A percentile compares a stretch with the other conserved stretches of the same genome.
These are phyloP conservation scores for Debaryomyces prosopidis DNA, from an alignment of 805 yeast genomes.

Conservation along the genomic window DNA sequence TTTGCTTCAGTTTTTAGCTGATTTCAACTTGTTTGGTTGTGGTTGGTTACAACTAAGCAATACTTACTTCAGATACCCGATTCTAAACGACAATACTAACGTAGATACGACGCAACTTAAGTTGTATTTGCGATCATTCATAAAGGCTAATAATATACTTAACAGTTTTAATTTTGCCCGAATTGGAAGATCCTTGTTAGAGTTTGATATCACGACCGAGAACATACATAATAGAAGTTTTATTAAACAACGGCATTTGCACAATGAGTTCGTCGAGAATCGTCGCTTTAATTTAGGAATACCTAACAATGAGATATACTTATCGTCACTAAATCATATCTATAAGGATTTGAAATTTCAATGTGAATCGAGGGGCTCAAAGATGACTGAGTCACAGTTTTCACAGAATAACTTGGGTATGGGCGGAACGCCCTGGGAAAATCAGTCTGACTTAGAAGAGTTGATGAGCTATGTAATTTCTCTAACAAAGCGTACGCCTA, in stretches of 20 bases:
- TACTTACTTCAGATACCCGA: constrained; percentile 59
- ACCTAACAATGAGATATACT: constrained; percentile 20
- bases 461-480: constrained; percentile 27
- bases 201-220: constrained; percentile 67
- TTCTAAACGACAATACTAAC: constrained; percentile 22
- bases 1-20: constrained; percentile 74
- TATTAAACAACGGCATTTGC: constrained; percentile 47
- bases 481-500: not conserved
- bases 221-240: constrained; percentile 57
- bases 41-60: constrained; percentile 60
- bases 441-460: constrained; percentile 27
- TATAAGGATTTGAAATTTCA: constrained; percentile 59
- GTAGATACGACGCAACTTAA: constrained; percentile 10
- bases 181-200: constrained; percentile 64
- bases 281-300: constrained; percentile 8
- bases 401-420: constrained; percentile 16
- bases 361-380: constrained; percentile 38
- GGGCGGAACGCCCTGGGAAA: constrained; percentile 30
- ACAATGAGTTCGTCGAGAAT: constrained; percentile 48
- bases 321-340: constrained; percentile 53
- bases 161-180: constrained; percentile 39
- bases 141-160: constrained; percentile 30
- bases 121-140: constrained; percentile 17
- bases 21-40: constrained; percentile 83
- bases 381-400: constrained; percentile 7